Conservation (phyloP, 768 basidiomycete genomes). For the Brasilioporus rufonigricans region DNA sequence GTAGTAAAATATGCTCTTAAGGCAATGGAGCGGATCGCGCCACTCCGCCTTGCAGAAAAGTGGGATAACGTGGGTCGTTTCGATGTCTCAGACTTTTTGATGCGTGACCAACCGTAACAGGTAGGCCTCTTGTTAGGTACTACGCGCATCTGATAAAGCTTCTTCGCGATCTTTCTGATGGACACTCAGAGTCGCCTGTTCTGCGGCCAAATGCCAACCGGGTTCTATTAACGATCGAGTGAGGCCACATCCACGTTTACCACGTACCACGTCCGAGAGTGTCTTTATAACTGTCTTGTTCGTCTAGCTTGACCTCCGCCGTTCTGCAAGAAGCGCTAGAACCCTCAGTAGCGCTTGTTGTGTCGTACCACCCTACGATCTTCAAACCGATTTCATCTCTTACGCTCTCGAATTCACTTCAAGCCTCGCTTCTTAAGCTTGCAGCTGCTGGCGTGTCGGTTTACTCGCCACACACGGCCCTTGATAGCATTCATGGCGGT, state of each 20-base stretch:
- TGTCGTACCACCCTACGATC: conserved; percentile 85
- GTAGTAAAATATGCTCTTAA: conserved; percentile 49
- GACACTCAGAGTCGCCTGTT: conserved; percentile 50
- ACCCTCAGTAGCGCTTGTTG: conserved; percentile 59
- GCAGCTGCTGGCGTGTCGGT: conserved; percentile 82
- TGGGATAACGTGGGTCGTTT: conserved; percentile 87
- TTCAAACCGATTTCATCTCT: conserved; percentile 74
- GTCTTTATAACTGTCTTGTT: conserved; percentile 21
- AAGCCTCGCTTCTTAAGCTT: conserved; percentile 75
- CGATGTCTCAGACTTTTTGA: neutral
- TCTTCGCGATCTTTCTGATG: conserved; percentile 6
- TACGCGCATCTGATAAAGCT: conserved; percentile 14
- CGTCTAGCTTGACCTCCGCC: conserved; percentile 63
- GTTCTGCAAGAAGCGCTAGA: conserved; percentile 69
- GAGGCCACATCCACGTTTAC: conserved; percentile 17
- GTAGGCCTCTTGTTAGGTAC: conserved; percentile 73
- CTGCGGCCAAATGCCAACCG: conserved; percentile 43
- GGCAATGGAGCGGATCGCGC: conserved; percentile 84
- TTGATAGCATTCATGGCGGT: conserved; percentile 82
- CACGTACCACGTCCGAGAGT: neutral
- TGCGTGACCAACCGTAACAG: conserved; percentile 34
- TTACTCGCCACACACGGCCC: conserved; percentile 84
- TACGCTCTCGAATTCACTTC: conserved; percentile 75
- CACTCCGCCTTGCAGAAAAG: conserved; percentile 75
- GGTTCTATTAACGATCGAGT: conserved; percentile 75